Conservation (phyloP, 495 filamentous ascomycete species). For the Bacidia gigantensis region DNA sequence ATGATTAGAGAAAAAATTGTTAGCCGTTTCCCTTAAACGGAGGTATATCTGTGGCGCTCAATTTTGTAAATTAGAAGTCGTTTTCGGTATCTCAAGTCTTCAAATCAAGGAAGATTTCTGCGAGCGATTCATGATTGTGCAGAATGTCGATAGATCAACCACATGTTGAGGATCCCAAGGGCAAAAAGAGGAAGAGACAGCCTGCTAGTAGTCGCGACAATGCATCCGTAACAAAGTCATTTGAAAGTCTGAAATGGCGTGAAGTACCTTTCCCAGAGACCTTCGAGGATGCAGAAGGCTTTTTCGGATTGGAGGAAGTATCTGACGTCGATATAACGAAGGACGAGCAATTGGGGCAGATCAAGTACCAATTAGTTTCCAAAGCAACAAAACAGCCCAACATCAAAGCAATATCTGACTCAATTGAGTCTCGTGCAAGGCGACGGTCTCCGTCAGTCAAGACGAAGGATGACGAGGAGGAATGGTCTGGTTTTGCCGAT, state of each 20-base stretch:
- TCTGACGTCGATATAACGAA: constrained; percentile 73
- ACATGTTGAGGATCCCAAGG: too few species aligned
- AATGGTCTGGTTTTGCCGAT: constrained; percentile 43
- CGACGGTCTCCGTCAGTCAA: neutral
- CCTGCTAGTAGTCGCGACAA: neutral
- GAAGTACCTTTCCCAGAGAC: constrained; percentile 71
- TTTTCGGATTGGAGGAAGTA: constrained; percentile 86
- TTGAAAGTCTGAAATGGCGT: constrained; percentile 71
- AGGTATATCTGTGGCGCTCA: too few species aligned
- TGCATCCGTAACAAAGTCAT: neutral
- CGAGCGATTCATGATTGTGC: too few species aligned
- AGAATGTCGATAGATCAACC: too few species aligned
- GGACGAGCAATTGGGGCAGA: constrained; percentile 36
- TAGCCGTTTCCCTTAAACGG: too few species aligned
- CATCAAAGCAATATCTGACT: neutral
- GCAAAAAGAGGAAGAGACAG: neutral
- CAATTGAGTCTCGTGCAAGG: neutral
- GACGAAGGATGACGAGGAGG: constrained; percentile 28
- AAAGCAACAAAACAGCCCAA: neutral
- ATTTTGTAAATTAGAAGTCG: too few species aligned
- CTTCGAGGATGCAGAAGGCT: constrained; percentile 84
- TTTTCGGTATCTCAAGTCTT: too few species aligned
- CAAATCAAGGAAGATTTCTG: too few species aligned
- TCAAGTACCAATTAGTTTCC: constrained; percentile 21
- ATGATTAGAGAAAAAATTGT: too few species aligned